Evolutionary conservation across 371 early-diverging fungal species (phyloP), one percentile per base, ranked within the genome.

Genomic region (Actinomortierella wolfii): DNA sequence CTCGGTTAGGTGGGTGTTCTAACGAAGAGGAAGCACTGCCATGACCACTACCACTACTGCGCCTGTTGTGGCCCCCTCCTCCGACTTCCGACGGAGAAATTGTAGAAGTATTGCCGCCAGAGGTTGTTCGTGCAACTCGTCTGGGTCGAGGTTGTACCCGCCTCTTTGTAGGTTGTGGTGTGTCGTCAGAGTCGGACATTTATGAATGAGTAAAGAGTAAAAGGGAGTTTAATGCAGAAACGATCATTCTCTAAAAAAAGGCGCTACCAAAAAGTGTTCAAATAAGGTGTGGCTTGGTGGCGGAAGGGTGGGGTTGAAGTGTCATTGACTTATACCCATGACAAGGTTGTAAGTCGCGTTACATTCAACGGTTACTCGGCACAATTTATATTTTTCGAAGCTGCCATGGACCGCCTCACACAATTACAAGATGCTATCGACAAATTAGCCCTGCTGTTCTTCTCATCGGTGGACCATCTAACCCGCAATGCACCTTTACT

Each of bases 401-500:
- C 15, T n/a, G 11, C 41, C 43, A 82, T 82, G 83, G 83, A 82
- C 68, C 54, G 83, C 55, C 64, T 82, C 43, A 86, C 86, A 18
- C 86, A 86, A 60, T 59, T 86, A n/a, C 86, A 86, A 62, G 83
- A 86, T 78, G 80, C 84, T 8, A 83, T 86, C 58, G 86, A 86
- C 64, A 76, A 82, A 42, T 48, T 71, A 52, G 73, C 73, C 3
- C 52, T 71, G 41, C 59, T 71, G 50, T 71, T 71, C 57, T 66
- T 71, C 54, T 71, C 73, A 25, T 71, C 73, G 13, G 61, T 71
- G 40, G 73, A 71, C 67, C 73, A 71, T 52, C 73, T 71, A 50
- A 62, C 66, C 40, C 65, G 66, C 66, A 61, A 62, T 50, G 73
- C 73, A 0, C 66, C 73, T 11, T 52, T 71, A 2, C 56, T 66